Percentiles rank a stretch among this genome's conserved stretches.
phyloP scores from a whole-genome alignment of 2,329 filamentous ascomycete species.

The Beauveria sp. region DNA sequence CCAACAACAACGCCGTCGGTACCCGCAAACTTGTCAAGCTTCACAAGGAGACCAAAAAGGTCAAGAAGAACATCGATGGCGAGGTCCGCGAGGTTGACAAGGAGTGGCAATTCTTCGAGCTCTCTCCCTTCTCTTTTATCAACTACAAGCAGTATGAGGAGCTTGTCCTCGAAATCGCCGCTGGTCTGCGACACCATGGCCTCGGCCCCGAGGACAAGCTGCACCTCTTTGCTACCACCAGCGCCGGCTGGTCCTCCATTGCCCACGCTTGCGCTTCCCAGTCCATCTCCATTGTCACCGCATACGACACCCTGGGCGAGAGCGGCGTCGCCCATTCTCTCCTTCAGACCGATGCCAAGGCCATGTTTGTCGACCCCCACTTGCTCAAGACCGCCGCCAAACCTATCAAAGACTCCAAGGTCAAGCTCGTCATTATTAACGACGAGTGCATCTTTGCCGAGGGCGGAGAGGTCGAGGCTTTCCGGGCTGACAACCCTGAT shows the following conservation, averaged over 20 bases:
- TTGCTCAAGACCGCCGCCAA: constrained; percentile 55
- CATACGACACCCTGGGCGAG: constrained; percentile 86
- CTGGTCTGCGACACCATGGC: constrained; percentile 68
- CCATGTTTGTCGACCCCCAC: constrained; percentile 82
- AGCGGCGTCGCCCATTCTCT: constrained; percentile 81
- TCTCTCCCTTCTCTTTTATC: constrained; percentile 67
- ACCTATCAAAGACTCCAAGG: constrained; percentile 48
- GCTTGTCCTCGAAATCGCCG: constrained; percentile 59
- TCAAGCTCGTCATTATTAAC: constrained; percentile 58
- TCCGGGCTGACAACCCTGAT: constrained; percentile 48
- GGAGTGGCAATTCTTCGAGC: constrained; percentile 86
- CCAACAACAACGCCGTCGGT: constrained; percentile 59
- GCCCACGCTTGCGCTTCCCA: constrained; percentile 79
- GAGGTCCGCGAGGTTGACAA: constrained; percentile 75
- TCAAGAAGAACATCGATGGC: constrained; percentile 82
- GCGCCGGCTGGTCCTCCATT: constrained; percentile 74
- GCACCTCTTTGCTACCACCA: constrained; percentile 81
- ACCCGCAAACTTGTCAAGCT: constrained; percentile 66
- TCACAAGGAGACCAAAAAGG: constrained; percentile 82
- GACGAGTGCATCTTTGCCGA: constrained; percentile 45
- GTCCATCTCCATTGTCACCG: constrained; percentile 85
- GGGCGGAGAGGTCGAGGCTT: constrained; percentile 43
- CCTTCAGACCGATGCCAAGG: constrained; percentile 68
- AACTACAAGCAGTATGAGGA: constrained; percentile 75
- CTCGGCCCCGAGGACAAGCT: constrained; percentile 59